Evolutionary conservation across 2,329 filamentous ascomycete species (phyloP), one percentile per base, ranked within the genome.

Genomic region (Ophiognomonia clavigignenti-juglandacearum): DNA sequence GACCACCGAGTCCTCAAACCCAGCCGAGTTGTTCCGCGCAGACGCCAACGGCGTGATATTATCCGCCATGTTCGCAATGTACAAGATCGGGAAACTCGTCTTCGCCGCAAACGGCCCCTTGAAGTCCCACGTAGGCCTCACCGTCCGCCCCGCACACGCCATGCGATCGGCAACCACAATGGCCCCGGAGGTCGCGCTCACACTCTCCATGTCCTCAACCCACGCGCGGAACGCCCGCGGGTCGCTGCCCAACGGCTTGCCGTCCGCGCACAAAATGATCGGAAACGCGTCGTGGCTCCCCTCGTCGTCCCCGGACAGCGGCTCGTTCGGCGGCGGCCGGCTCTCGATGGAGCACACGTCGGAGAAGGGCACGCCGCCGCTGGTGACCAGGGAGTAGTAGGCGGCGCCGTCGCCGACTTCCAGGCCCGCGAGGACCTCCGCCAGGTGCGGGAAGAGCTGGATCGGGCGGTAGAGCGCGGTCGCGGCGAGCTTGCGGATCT

Each of bases 231-330:
- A 66, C 4, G 66, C 61, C 1, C 63, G 58, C 0, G 65, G 57
- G 0, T 65, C 64, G 18, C 61, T 54, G 10, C 57, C 54, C 2
- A 62, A 49, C 0, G 61, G 58, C 24, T 58, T 59, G 3, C 59
- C 58, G 53, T 76, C 73, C 0, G 71, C 62, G 53, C 73, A 76
- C 59, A 71, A 65, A 35, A 77, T 69, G 8, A 65, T 68, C 3
- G 71, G 61, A 45, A 70, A 70, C 1, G 68, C 70, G 42, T 76
- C 69, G 1, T 58, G 59, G 29, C 62, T 70, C 27, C 56, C 66
- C 37, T 64, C 61, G 16, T 59, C 54, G 1, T 63, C 50, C 9
- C 51, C 56, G 7, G 64, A 47, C 14, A 57, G 50, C 5, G 61
- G 67, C 16, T 59, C 56, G 4, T 59, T 60, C 0, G 64, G 64